A percentile compares a stretch with the other conserved stretches of the same genome.
These are phyloP conservation scores for Tulasnella sp. DNA, from an alignment of 768 basidiomycete genomes.

Conservation along the genomic window DNA sequence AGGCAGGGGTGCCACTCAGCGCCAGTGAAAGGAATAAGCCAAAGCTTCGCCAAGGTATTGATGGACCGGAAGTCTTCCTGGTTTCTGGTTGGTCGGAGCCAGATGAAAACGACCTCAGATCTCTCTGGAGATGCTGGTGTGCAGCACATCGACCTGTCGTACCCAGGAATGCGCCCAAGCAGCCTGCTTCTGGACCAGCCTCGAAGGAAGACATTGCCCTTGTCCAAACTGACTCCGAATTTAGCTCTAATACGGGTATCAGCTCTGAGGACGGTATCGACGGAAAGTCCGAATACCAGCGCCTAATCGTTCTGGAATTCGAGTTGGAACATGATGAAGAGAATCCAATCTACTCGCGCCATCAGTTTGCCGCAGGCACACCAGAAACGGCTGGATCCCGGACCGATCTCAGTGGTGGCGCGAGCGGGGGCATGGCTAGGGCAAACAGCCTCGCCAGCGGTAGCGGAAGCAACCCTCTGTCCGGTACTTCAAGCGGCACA, in stretches of 20 bases:
- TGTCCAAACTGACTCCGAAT: too few relatives aligned
- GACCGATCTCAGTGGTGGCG: slow-evolving; percentile 6
- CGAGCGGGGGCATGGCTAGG: slow-evolving; percentile 4
- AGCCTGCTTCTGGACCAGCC: slow-evolving; percentile 21
- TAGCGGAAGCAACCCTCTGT: slow-evolving; percentile 17
- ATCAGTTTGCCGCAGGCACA: slow-evolving; percentile 2
- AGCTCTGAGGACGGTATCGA: not conserved
- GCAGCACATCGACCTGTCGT: slow-evolving; percentile 42
- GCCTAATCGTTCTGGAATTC: slow-evolving; percentile 60
- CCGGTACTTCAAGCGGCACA: slow-evolving; percentile 7
- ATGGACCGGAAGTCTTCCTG: slow-evolving; percentile 52
- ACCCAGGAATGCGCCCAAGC: not conserved
- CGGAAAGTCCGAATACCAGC: slow-evolving; percentile 20
- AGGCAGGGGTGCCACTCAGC: not conserved
- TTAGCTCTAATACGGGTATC: too few relatives aligned
- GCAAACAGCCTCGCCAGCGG: not conserved
- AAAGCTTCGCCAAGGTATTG: slow-evolving; percentile 27
- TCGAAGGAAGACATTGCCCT: not conserved
- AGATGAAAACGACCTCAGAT: slow-evolving; percentile 27
- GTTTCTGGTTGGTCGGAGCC: slow-evolving; percentile 62
- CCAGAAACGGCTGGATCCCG: slow-evolving; percentile 6
- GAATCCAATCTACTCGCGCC: slow-evolving; percentile 51
- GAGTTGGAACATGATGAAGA: slow-evolving; percentile 58
- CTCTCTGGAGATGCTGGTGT: slow-evolving; percentile 58
- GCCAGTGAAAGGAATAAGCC: not conserved